Conservation (phyloP, 2,329 filamentous ascomycete genomes). For the Paraconiothyrium sp. region DNA sequence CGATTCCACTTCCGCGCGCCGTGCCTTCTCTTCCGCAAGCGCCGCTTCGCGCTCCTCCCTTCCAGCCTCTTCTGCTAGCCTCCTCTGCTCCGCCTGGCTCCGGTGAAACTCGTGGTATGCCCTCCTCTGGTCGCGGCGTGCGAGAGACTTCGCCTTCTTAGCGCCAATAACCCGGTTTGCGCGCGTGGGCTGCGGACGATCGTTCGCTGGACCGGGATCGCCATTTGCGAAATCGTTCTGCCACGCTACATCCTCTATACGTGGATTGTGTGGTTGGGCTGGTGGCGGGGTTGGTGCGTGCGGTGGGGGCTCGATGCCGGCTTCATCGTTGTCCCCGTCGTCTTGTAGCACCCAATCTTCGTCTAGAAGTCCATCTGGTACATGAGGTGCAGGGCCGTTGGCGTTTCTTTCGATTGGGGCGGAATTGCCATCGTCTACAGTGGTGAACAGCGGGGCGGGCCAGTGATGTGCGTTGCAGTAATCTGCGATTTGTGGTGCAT, state of each 20-base stretch:
- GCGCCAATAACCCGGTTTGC: constrained; percentile 54
- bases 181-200: constrained; percentile 35
- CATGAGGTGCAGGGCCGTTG: constrained; percentile 1
- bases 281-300: constrained; percentile 41
- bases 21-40: constrained; percentile 51
- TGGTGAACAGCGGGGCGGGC: constrained; percentile 14
- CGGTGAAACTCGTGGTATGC: constrained; percentile 61
- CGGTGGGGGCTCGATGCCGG: constrained; percentile 28
- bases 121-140: constrained; percentile 54
- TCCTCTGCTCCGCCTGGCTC: constrained; percentile 58
- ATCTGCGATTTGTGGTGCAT: constrained; percentile 57
- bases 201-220: constrained; percentile 47
- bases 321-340: constrained; percentile 30
- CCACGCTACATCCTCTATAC: constrained; percentile 15
- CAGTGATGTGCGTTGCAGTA: constrained; percentile 42
- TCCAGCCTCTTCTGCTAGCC: constrained; percentile 53
- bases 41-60: constrained; percentile 57
- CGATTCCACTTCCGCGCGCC: constrained; percentile 54
- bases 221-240: constrained; percentile 6
- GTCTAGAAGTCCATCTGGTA: constrained; percentile 30
- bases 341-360: constrained; percentile 37
- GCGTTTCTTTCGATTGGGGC: constrained; percentile 5
- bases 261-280: constrained; percentile 14
- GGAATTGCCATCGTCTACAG: constrained; percentile 11
- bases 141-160: constrained; percentile 61